phyloP scores from a whole-genome alignment of 2,329 filamentous ascomycete genomes.

The Trichoderma atroviride region DNA sequence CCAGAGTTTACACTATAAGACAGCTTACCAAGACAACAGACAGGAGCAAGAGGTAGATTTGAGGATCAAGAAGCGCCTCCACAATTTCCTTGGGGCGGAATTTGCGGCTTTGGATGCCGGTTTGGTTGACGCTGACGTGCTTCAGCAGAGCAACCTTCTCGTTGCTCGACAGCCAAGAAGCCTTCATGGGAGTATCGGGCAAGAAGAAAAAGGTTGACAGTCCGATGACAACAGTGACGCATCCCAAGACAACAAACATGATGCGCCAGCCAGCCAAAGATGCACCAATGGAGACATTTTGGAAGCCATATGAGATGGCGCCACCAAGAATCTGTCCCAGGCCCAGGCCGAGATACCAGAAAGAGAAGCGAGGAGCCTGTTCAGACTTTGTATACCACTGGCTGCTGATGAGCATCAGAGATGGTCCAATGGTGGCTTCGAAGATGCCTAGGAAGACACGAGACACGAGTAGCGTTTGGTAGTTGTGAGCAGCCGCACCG shows the following conservation, averaged over 20 bases:
- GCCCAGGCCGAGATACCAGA: conserved; percentile 65
- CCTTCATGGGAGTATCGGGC: conserved; percentile 51
- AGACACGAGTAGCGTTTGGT: conserved; percentile 55
- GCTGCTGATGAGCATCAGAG: conserved; percentile 62
- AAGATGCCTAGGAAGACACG: conserved; percentile 64
- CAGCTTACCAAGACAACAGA: conserved; percentile 50
- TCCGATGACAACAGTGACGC: conserved; percentile 43
- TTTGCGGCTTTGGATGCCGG: conserved; percentile 56
- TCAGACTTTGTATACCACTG: conserved; percentile 66
- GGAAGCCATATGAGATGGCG: conserved; percentile 64
- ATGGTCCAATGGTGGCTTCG: conserved; percentile 62
- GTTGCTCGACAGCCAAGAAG: conserved; percentile 48
- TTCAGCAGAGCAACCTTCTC: conserved; percentile 55
- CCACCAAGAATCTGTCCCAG: conserved; percentile 64
- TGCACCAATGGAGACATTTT: conserved; percentile 56
- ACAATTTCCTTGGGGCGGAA: conserved; percentile 56
- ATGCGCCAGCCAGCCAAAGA: conserved; percentile 66
- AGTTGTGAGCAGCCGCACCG: conserved; percentile 57
- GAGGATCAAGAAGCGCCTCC: conserved; percentile 55
- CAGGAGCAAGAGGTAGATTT: conserved; percentile 54
- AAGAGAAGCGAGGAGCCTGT: conserved; percentile 59
- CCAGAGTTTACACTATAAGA: background rate
- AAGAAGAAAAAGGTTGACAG: conserved; percentile 40
- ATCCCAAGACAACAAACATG: conserved; percentile 71
- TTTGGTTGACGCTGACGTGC: conserved; percentile 60